Evolutionary conservation across 352 stramenopile species (phyloP).

Genomic region (Phytophthora parvispora): DNA sequence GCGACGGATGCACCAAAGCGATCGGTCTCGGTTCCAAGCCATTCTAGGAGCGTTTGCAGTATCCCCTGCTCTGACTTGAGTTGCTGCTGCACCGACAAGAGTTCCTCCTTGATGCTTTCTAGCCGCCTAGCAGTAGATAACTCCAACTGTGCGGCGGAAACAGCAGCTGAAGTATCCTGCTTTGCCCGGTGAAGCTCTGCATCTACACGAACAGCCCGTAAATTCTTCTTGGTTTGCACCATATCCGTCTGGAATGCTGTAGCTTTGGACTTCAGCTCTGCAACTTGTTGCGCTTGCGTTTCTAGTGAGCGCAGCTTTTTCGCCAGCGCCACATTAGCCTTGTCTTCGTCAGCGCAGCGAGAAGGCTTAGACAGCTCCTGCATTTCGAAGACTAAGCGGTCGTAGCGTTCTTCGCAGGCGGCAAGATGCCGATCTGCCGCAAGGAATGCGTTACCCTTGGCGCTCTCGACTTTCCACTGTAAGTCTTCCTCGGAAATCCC

Average conservation of each 20-base stretch:
- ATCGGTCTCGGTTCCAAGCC: slow-evolving; percentile 60
- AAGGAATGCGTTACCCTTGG: slow-evolving; percentile 79
- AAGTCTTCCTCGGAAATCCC: slow-evolving; percentile 84
- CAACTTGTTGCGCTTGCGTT: slow-evolving; percentile 48
- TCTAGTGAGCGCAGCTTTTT: slow-evolving; percentile 51
- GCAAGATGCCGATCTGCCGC: slow-evolving; percentile 62
- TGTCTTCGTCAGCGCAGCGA: slow-evolving; percentile 51
- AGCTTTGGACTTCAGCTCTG: slow-evolving; percentile 49
- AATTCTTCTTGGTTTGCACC: slow-evolving; percentile 49
- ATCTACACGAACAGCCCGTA: slow-evolving; percentile 51
- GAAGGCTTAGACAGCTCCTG: slow-evolving; percentile 61
- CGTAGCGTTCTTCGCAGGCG: slow-evolving; percentile 74
- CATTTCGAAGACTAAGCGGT: slow-evolving; percentile 74
- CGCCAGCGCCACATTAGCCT: slow-evolving; percentile 58
- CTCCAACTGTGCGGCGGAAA: slow-evolving; percentile 7
- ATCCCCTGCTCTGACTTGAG: slow-evolving; percentile 50
- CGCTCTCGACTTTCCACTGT: slow-evolving; percentile 82
- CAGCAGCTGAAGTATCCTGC: background rate
- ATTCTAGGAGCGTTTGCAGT: slow-evolving; percentile 62
- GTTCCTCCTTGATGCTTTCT: slow-evolving; percentile 45
- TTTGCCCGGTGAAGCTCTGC: slow-evolving; percentile 55
- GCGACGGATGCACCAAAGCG: slow-evolving; percentile 37
- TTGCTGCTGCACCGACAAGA: slow-evolving; percentile 60
- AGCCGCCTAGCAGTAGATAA: slow-evolving; percentile 28
- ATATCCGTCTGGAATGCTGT: slow-evolving; percentile 46